A percentile compares a stretch with the other conserved stretches of the same genome.
phyloP scores from a whole-genome alignment of 192 early-diverging fungal species.

The Powellomyces hirtus region DNA sequence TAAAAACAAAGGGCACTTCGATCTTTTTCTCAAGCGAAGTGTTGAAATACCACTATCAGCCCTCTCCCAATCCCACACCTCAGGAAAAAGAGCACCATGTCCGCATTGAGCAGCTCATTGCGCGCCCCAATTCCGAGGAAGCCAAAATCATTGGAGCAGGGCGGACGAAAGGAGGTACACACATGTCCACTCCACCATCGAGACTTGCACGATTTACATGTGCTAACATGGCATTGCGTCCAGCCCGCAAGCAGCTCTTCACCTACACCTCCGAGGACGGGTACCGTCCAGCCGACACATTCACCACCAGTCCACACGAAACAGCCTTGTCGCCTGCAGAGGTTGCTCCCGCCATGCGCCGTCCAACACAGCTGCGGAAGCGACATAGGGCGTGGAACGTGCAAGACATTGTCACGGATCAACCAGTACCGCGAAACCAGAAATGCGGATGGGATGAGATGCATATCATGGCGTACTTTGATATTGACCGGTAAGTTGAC shows the following conservation, averaged over 20 bases:
- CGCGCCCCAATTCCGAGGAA: not conserved
- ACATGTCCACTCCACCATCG: not conserved
- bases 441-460: constrained; percentile 23
- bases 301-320: not conserved
- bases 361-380: not conserved
- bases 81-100: not conserved
- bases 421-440: not conserved
- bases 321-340: not conserved
- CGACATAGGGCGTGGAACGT: not conserved
- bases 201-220: not conserved
- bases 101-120: not conserved
- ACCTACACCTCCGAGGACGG: constrained; percentile 31
- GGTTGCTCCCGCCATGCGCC: not conserved
- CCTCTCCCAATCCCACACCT: not conserved
- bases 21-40: constrained; percentile 21
- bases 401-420: not conserved
- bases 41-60: not conserved
- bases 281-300: constrained; percentile 3
- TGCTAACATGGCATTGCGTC: too few species aligned
- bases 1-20: too few species aligned
- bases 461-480: constrained; percentile 40
- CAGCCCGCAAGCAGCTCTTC: constrained; percentile 20
- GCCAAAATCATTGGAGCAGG: constrained; percentile 8
- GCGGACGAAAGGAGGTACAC: not conserved
- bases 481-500: constrained; percentile 13